Conservation (phyloP, 768 basidiomycete species). For the Pisolithus sp. region DNA sequence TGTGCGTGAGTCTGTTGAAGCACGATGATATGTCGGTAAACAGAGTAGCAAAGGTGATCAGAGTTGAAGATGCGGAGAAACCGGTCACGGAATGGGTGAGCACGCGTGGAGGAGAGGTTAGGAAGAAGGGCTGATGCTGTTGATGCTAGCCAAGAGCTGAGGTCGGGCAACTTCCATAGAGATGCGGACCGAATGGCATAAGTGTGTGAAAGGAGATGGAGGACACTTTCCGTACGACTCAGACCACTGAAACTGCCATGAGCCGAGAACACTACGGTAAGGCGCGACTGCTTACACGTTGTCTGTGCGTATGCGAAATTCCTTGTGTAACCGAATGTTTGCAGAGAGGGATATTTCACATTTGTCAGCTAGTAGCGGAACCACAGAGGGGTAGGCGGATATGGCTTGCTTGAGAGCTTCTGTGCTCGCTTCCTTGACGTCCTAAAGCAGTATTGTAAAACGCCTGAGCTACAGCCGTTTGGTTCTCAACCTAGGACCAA, state of each 20-base stretch:
- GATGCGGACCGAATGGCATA: constrained; percentile 74
- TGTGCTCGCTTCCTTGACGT: constrained; percentile 49
- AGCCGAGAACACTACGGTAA: constrained; percentile 4
- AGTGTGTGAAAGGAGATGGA: constrained; percentile 82
- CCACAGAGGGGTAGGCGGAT: constrained; percentile 69
- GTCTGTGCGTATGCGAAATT: constrained; percentile 67
- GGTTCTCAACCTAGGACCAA: constrained; percentile 7
- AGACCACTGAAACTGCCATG: constrained; percentile 23
- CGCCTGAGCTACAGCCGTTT: neutral
- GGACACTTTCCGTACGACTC: constrained; percentile 36
- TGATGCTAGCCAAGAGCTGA: constrained; percentile 62
- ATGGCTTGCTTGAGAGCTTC: constrained; percentile 70
- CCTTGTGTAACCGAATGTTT: constrained; percentile 50
- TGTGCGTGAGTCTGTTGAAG: constrained; percentile 51
- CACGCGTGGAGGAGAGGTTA: constrained; percentile 28
- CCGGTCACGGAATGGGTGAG: constrained; percentile 20
- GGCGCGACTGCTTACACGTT: constrained; percentile 40
- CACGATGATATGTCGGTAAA: constrained; percentile 76
- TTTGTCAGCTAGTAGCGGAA: constrained; percentile 82
- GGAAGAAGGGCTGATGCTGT: constrained; percentile 38
- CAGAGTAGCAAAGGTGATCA: constrained; percentile 39
- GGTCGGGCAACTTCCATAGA: constrained; percentile 74
- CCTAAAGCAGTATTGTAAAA: constrained; percentile 28
- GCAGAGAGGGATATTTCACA: constrained; percentile 61
- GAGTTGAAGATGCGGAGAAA: constrained; percentile 36